phyloP scores from a whole-genome alignment of 495 filamentous ascomycete genomes.

The Immersiella caudata region DNA sequence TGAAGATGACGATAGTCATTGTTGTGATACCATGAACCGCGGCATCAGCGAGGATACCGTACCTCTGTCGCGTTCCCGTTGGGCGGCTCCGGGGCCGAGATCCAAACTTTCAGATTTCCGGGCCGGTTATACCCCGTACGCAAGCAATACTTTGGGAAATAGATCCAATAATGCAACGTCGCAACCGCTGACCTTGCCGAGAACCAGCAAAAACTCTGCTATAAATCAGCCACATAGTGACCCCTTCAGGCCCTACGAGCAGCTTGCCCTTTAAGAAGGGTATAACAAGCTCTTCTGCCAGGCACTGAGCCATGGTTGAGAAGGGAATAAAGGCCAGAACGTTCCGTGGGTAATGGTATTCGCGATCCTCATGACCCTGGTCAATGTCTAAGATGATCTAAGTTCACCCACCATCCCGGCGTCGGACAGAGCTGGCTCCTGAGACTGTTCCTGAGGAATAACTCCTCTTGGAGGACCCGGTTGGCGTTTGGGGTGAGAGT shows the following conservation, averaged over 20 bases:
- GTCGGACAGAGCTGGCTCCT: too few relatives aligned
- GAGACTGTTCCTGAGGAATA: too few relatives aligned
- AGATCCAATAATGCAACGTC: constrained; percentile 1
- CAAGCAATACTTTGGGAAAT: neutral
- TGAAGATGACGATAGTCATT: neutral
- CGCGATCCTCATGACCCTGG: too few relatives aligned
- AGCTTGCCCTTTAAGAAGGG: neutral
- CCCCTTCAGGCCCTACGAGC: neutral
- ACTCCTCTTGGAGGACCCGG: too few relatives aligned
- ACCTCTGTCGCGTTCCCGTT: neutral
- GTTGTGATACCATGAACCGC: neutral
- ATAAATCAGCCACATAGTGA: neutral
- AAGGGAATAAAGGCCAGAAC: too few relatives aligned
- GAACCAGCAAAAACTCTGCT: neutral
- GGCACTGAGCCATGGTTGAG: neutral
- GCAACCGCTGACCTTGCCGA: neutral
- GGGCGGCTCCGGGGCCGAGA: neutral
- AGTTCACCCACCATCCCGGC: too few relatives aligned
- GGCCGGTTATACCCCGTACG: neutral
- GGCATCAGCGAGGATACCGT: neutral
- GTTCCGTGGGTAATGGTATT: too few relatives aligned
- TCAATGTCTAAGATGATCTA: too few relatives aligned
- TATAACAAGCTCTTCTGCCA: neutral
- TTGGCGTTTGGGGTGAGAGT: too few relatives aligned
- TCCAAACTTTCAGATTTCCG: neutral